Base-by-base conservation (phyloP, 805 yeast species). In the Komagataella kurtzmanii region DNA sequence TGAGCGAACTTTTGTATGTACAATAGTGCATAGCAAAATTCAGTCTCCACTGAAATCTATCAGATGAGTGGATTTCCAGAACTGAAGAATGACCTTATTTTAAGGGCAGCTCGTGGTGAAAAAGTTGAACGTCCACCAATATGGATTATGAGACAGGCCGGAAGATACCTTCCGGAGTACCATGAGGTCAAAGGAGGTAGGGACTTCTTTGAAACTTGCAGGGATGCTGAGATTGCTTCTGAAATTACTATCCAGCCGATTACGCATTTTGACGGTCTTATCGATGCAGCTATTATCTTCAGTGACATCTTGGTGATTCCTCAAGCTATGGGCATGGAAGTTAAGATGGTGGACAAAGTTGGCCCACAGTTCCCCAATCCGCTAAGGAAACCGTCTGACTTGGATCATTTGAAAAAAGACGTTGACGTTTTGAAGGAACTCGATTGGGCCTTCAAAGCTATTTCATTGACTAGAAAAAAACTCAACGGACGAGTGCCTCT, bases 121-220 rank as follows among this genome's bases (percentile, higher is more conserved):
- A 71, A 70, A 54, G 97, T 91, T 45, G 98, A 93, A 68, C 81
- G 99, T 64, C 97, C 99, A 2, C 99, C 99, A 17, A 81, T 93
- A 54, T 93, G 97, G 97, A 85, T 90, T 58, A 89, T 89, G 97
- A 80, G 97, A 68, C 97, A 89, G 72, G 97, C 97, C n/a, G 97
- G 97, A 17, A 76, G 97, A 55, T 89, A 90, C 61, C 71, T 83
- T 52, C 95, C 95, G 24, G 96, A 93, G 64, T 93, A 93, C 65
- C 96, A 90, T 65, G 77, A 81, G 63, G 97, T 81, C 49, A 93
- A 93, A 64, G 95, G 79, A 49, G 76, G 76, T 14, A 75, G 87
- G 57, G 96, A 93, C 68, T 93, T 93, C 66, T 93, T 93, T 62
- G 96, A 89, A 62, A 82, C 93, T n/a, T 93, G 99, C 64, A 76